Conservation (phyloP, 495 filamentous ascomycete genomes). For the Penicillium flavigenum region DNA sequence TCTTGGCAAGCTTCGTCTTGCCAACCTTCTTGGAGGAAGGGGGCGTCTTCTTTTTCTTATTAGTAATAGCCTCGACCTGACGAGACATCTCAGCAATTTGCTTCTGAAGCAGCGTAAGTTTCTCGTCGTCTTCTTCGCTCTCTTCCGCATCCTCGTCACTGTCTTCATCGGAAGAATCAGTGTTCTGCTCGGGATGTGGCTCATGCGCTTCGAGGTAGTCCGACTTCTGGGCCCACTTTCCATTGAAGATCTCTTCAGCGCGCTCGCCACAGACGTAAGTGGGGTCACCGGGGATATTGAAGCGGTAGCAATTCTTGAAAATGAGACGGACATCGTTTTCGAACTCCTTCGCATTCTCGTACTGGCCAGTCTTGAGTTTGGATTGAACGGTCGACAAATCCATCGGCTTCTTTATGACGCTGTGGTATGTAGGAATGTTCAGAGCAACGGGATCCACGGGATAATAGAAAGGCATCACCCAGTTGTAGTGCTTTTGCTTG, state of each 20-base stretch:
- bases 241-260: slow-evolving; percentile 69
- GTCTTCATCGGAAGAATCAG: slow-evolving; percentile 58
- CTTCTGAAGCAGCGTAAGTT: slow-evolving; percentile 64
- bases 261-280: slow-evolving; percentile 68
- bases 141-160: slow-evolving; percentile 69
- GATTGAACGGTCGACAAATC: slow-evolving; percentile 74
- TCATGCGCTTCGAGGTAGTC: slow-evolving; percentile 74
- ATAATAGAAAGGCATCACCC: slow-evolving; percentile 68
- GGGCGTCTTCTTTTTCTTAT: slow-evolving; percentile 65
- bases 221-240: slow-evolving; percentile 69
- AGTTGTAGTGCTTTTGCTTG: slow-evolving; percentile 65
- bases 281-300: slow-evolving; percentile 79
- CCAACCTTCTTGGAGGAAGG: slow-evolving; percentile 57
- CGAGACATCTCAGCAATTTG: slow-evolving; percentile 62
- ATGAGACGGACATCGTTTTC: slow-evolving; percentile 79
- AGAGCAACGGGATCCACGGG: slow-evolving; percentile 93
- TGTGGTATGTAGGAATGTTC: slow-evolving; percentile 91
- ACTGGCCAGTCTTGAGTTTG: slow-evolving; percentile 79
- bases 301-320: slow-evolving; percentile 84
- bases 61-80: slow-evolving; percentile 51
- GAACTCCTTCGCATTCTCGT: slow-evolving; percentile 80
- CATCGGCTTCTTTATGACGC: slow-evolving; percentile 94
- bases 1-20: slow-evolving; percentile 53
- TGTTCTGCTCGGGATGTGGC: slow-evolving; percentile 55
- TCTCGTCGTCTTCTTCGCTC: slow-evolving; percentile 63